Evolutionary conservation across 805 yeast genomes (phyloP), one percentile per base, ranked within the genome.

Genomic region (Lipomyces yamanashiensis): DNA sequence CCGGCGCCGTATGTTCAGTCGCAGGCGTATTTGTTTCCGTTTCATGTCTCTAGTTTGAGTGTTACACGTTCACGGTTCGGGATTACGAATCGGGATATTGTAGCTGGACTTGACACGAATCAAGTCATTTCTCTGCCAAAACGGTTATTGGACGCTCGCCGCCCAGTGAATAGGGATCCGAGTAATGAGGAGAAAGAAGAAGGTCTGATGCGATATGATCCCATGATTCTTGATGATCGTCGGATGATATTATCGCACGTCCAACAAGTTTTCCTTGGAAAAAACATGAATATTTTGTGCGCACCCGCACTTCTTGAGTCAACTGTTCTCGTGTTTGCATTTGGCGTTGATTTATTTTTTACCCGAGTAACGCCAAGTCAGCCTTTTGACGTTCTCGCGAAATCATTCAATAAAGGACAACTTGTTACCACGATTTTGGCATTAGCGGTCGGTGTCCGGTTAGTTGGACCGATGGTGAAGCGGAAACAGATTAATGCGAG

Each of bases 331-430:
- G 80, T 90, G 19, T 83, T 89, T 0, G 86, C 95, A 65, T 79
- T 82, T 43, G 90, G 88, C 19, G 75, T 80, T n/a, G 96, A 90
- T 72, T 74, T 88, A 7, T 92, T 89, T 77, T 89, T 92, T 72
- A 87, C 96, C 0, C 80, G 85, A 61, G 81, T 89, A 17, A 83
- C 88, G 56, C 97, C 98, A 0, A 90, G 97, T 0, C 84, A 84
- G 49, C 89, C 90, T 45, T 92, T 90, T 76, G 99, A 93, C 76
- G 79, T 84, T 56, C 80, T 93, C 74, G 83, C 86, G 33, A 77
- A 81, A 37, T 80, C 81, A 57, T 95, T 95, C 73, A 90, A 87
- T 70, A 88, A 85, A 71, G 72, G 78, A 13, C 87, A 85, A 69
- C 81, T 93, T 50, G 53, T 88, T 7, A 66, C 80, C 6, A 89